A percentile compares a stretch with the other conserved stretches of the same genome.
Evolutionary conservation across 1,284 basidiomycete species (phyloP).

Genomic region (Malassezia cuniculi): DNA sequence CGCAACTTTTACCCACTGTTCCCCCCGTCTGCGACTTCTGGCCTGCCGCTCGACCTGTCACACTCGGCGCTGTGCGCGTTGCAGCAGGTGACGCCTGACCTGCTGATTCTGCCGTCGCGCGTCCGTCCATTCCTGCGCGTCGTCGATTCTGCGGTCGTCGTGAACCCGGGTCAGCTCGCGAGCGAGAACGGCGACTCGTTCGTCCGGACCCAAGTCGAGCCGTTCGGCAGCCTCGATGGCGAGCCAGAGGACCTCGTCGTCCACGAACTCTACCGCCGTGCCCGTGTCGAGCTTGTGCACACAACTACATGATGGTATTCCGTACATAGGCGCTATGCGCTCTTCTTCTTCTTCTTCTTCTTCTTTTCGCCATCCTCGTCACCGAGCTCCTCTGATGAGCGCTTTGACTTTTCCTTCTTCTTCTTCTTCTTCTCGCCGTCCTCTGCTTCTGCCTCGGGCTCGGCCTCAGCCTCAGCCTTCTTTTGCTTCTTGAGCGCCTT

Average conservation of each 20-base stretch:
- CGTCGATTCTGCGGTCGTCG: constrained; percentile 55
- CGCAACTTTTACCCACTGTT: constrained; percentile 91
- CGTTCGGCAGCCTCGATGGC: neutral
- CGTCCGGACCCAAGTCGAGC: constrained; percentile 13
- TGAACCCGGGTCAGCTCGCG: constrained; percentile 53
- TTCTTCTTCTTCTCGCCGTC: constrained; percentile 19
- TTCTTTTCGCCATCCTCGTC: constrained; percentile 18
- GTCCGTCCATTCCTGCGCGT: constrained; percentile 46
- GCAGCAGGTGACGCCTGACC: constrained; percentile 54
- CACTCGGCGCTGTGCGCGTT: constrained; percentile 27
- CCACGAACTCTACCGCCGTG: constrained; percentile 18
- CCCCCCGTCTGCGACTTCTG: constrained; percentile 61
- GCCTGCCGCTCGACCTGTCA: constrained; percentile 24
- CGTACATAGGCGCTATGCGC: too few relatives aligned
- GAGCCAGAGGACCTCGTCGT: constrained; percentile 2
- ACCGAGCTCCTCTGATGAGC: constrained; percentile 23
- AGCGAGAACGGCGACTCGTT: neutral
- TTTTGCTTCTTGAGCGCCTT: constrained; percentile 7
- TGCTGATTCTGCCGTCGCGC: constrained; percentile 59
- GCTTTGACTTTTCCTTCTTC: constrained; percentile 33
- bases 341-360: constrained; percentile 33
- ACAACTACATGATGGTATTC: too few relatives aligned
- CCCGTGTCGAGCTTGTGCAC: constrained; percentile 21
- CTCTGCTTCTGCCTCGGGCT: neutral
- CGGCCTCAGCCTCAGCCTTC: neutral